These are phyloP conservation scores for Vaccinium myrtillus DNA, from an alignment of 148 eudicot genomes.

Conservation along the genomic window DNA sequence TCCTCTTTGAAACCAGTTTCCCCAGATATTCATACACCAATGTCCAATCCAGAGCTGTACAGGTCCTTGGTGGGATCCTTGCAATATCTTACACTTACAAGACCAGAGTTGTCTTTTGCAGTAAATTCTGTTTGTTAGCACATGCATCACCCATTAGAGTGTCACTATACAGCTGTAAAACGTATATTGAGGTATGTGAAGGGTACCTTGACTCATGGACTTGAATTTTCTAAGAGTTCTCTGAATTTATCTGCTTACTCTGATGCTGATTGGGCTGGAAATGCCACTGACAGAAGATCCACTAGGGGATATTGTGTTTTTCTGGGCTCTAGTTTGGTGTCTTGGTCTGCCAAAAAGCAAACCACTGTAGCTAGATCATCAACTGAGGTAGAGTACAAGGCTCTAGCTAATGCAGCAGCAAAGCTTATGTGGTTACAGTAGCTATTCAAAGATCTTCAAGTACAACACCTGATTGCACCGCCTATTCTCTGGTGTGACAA, in stretches of 20 bases:
- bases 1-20: background rate
- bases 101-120: background rate
- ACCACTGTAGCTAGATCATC: background rate
- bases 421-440: background rate
- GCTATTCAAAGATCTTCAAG: background rate
- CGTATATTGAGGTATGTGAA: too few species aligned
- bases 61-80: background rate
- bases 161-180: background rate
- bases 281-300: background rate
- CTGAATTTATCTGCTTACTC: background rate
- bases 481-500: background rate
- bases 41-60: background rate
- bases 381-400: background rate
- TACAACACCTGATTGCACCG: accelerated
- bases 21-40: too few species aligned
- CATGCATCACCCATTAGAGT: background rate
- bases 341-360: background rate
- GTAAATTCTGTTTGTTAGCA: background rate
- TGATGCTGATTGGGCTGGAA: background rate
- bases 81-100: background rate
- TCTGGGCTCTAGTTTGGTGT: background rate
- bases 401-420: background rate
- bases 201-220: too few species aligned
- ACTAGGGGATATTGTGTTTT: background rate
- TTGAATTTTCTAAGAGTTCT: too few species aligned